A percentile compares a stretch with the other conserved stretches of the same genome.
Evolutionary conservation across 2,329 filamentous ascomycete species (phyloP).

Genomic region (Gliomastix tumulicola): DNA sequence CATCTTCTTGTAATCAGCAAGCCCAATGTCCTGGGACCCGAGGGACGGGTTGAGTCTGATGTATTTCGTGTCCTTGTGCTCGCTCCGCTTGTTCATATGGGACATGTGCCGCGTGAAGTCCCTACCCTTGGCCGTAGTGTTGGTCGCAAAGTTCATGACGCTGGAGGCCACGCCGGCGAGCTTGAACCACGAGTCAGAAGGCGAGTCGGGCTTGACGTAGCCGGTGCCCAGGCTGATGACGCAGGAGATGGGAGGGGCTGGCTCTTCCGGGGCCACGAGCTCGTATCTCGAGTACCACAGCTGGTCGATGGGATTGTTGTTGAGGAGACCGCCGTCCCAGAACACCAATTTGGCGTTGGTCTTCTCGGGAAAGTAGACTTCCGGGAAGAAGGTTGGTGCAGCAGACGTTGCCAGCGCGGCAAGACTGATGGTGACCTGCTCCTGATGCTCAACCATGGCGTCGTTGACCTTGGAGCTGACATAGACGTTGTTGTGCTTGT

Average conservation of each 20-base stretch:
- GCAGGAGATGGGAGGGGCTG: background rate
- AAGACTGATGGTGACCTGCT: background rate
- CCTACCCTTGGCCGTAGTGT: background rate
- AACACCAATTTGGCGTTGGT: background rate
- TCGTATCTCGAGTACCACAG: constrained; percentile 1
- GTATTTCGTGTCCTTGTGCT: too few relatives aligned
- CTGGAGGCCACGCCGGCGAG: background rate
- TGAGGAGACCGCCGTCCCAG: constrained; percentile 1
- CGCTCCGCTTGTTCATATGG: background rate
- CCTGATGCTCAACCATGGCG: background rate
- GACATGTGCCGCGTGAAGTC: background rate
- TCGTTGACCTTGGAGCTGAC: background rate
- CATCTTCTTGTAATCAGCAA: too few relatives aligned
- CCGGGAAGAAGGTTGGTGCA: constrained; percentile 1
- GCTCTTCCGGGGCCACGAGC: background rate
- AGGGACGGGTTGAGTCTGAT: too few relatives aligned
- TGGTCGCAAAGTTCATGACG: background rate
- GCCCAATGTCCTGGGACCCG: too few relatives aligned
- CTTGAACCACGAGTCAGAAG: background rate
- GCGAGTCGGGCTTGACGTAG: background rate
- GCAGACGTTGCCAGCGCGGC: constrained; percentile 1
- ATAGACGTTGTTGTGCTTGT: background rate
- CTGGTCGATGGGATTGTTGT: constrained; percentile 2
- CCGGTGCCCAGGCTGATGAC: constrained; percentile 1
- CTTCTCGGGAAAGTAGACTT: constrained; percentile 1